Percentiles rank a stretch among this genome's conserved stretches.
phyloP scores from a whole-genome alignment of 1,284 basidiomycete genomes.

The Cutaneotrichosporon daszewskae region DNA sequence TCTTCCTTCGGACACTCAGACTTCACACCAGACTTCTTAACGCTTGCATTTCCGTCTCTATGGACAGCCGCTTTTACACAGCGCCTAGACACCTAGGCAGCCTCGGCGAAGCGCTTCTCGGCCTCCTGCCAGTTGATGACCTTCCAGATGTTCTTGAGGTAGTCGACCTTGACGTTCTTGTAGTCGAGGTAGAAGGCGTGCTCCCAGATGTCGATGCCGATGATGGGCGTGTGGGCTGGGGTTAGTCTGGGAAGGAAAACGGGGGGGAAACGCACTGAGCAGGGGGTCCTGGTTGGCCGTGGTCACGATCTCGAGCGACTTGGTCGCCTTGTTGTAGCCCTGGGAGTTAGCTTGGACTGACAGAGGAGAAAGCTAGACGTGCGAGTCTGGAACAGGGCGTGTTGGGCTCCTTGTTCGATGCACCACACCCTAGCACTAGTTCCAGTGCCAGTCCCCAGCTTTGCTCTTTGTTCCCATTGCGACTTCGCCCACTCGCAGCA shows the following conservation, averaged over 20 bases:
- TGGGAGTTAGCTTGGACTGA: conserved; percentile 28
- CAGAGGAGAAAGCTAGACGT: no score
- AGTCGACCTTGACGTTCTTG: conserved; percentile 82
- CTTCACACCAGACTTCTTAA: no score
- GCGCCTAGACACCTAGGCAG: no score
- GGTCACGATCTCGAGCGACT: conserved; percentile 80
- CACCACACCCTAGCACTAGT: no score
- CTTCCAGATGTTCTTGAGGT: conserved; percentile 84
- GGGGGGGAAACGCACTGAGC: conserved; percentile 49
- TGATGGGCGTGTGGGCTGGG: conserved; percentile 73
- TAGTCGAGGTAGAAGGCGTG: conserved; percentile 72
- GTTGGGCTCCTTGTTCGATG: no score
- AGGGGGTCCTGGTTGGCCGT: conserved; percentile 97
- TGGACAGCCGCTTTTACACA: no score
- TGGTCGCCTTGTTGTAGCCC: conserved; percentile 65
- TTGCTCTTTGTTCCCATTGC: no score
- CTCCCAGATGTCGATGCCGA: conserved; percentile 93
- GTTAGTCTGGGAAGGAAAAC: not conserved
- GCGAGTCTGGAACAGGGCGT: no score
- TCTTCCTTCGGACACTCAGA: no score
- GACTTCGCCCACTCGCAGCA: no score
- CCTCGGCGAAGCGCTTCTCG: conserved; percentile 65
- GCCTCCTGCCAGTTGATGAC: conserved; percentile 91
- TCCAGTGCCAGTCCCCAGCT: no score
- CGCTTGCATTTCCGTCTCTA: no score